Base-by-base conservation (phyloP, 2,329 filamentous ascomycete species). In the Aspergillus aculeatus region DNA sequence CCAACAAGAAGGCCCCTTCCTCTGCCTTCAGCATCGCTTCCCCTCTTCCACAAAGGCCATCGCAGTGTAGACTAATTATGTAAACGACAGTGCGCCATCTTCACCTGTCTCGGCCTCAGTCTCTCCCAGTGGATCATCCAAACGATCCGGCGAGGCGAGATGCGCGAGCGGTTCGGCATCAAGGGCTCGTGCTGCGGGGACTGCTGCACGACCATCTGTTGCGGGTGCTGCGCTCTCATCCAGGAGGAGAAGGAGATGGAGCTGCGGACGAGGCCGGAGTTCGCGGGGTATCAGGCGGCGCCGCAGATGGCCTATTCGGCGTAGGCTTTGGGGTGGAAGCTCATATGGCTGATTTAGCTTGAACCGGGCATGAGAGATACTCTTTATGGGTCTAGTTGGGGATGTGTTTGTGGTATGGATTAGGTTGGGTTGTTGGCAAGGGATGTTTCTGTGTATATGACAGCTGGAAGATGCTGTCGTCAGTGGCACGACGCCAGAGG, bases 161-260 rank as follows among this genome's bases (percentile, higher is more conserved):
- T 65, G 53, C 64, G 66, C 5, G 29, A 66, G 5, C 56, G 47
- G 12, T 59, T 59, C 23, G 64, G 62, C 3, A 68, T 68, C 14
- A 29, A 61, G 24, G 61, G 64, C 2, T 58, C 50, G 7, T 66
- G 61, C 41, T 65, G 61, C 47, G 59, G 62, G 9, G 66, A 68
- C 50, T 68, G 65, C 59, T 64, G 63, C 38, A 50, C 52, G 1
- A 59, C 61, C 4, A 52, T 60, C 2, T 68, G 57, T 14, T 66
- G 65, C 41, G 57, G 59, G 4, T 68, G 64, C 41, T 68, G 65
- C 60, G 63, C 62, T 3, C 24, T 68, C 6, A 52, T 68, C 0
- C 65, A 68, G 48, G 65, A 68, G 26, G 65, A 65, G 50, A 66
- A 68, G 53, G 65, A 68, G 41, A 48, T 57, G 6, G 61, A 66